Percentiles rank a stretch among this genome's conserved stretches.
phyloP scores from a whole-genome alignment of 306 rosid species.

The Acmispon strigosus region DNA sequence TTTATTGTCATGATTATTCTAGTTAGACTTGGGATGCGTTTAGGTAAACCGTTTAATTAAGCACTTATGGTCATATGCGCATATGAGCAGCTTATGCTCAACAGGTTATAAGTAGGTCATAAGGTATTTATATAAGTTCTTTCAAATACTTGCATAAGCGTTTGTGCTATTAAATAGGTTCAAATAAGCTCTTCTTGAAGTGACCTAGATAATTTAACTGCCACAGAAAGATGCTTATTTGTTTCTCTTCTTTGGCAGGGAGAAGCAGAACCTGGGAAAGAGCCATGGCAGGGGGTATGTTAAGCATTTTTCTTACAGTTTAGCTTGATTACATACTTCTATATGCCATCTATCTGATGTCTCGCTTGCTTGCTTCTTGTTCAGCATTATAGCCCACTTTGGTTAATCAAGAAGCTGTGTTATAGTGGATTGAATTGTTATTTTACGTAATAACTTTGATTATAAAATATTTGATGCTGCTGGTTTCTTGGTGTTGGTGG shows the following conservation, averaged over 20 bases:
- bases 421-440: neutral
- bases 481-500: conserved; percentile 10
- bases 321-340: neutral
- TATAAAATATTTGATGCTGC: conserved; percentile 2
- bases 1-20: conserved; percentile 1
- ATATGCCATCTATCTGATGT: neutral
- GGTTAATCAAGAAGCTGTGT: neutral
- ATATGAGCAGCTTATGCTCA: no score
- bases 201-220: no score
- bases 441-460: neutral
- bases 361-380: neutral
- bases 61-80: no score
- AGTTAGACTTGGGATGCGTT: neutral
- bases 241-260: conserved; percentile 43
- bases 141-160: no score
- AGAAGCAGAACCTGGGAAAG: conserved; percentile 55
- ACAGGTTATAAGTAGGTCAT: no score
- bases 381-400: neutral
- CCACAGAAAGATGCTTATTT: neutral
- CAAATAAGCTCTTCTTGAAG: no score
- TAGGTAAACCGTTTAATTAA: no score
- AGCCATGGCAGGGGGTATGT: conserved; percentile 97
- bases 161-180: no score
- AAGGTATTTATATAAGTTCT: no score
- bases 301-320: neutral